Percentiles rank a stretch among this genome's conserved stretches.
phyloP scores from a whole-genome alignment of 176 grass and related monocot species.

The Miscanthus lutarioriparius region DNA sequence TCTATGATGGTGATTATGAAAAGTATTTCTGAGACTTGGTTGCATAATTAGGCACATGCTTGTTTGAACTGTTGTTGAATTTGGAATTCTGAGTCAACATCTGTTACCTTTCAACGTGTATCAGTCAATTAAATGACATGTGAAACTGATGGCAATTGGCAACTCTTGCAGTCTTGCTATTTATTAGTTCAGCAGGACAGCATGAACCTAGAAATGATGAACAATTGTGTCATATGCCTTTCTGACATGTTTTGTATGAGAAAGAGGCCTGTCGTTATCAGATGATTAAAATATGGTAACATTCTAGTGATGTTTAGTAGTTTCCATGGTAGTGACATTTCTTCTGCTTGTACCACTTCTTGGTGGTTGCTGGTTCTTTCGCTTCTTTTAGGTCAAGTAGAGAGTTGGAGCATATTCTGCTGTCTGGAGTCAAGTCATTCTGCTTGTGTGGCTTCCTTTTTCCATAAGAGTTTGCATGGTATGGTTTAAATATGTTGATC shows the following conservation, averaged over 20 bases:
- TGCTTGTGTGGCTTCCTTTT: slow-evolving; percentile 28
- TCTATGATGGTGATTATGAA: background rate
- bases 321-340: slow-evolving; percentile 16
- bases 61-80: background rate
- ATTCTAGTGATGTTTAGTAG: background rate
- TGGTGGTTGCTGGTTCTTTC: slow-evolving; percentile 23
- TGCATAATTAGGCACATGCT: slow-evolving; percentile 4
- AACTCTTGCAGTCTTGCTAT: background rate
- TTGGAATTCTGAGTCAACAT: slow-evolving; percentile 13
- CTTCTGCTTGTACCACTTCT: background rate
- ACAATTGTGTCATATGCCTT: background rate
- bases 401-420: background rate
- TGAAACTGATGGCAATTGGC: background rate
- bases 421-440: slow-evolving; percentile 23
- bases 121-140: slow-evolving; percentile 5
- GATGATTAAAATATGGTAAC: background rate
- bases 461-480: background rate
- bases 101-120: background rate
- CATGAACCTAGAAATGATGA: background rate
- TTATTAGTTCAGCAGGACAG: slow-evolving; percentile 19
- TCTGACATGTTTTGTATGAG: background rate
- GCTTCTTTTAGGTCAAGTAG: slow-evolving; percentile 11
- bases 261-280: background rate
- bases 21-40: slow-evolving; percentile 9
- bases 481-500: background rate